Evolutionary conservation across 768 basidiomycete species (phyloP).

Genomic region (Hypholoma fasciculare): DNA sequence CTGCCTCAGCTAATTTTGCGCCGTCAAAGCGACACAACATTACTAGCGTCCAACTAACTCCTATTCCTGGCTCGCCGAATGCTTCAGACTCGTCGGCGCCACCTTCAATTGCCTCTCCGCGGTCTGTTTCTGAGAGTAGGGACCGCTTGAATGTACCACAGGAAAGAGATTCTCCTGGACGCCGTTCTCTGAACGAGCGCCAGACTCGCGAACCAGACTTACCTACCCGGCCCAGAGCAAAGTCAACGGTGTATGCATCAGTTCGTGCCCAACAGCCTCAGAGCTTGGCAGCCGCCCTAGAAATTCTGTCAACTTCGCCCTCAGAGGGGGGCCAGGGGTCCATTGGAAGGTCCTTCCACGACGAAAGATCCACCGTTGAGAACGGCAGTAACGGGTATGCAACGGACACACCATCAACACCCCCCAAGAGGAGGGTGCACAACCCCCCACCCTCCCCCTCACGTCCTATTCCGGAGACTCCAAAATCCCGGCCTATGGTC

Average conservation of each 20-base stretch:
- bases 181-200: conserved; percentile 27
- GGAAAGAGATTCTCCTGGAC: conserved; percentile 34
- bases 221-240: conserved; percentile 15
- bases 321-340: conserved; percentile 40
- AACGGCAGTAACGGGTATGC: conserved; percentile 21
- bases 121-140: conserved; percentile 19
- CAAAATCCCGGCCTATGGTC: conserved; percentile 41
- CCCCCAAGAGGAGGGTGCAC: conserved; percentile 25
- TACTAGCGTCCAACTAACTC: conserved; percentile 48
- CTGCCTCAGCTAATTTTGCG: conserved; percentile 21
- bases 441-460: conserved; percentile 42
- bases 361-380: conserved; percentile 21
- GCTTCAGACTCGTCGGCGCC: conserved; percentile 60
- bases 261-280: conserved; percentile 61
- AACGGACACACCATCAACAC: conserved; percentile 25
- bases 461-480: conserved; percentile 41
- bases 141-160: conserved; percentile 25
- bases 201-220: background rate
- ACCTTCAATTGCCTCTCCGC: conserved; percentile 49
- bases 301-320: conserved; percentile 52
- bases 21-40: conserved; percentile 31
- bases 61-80: conserved; percentile 72
- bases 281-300: conserved; percentile 71
- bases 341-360: conserved; percentile 19
- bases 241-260: conserved; percentile 55